Conservation (phyloP, 805 yeast genomes). For the Hanseniaspora vineae region DNA sequence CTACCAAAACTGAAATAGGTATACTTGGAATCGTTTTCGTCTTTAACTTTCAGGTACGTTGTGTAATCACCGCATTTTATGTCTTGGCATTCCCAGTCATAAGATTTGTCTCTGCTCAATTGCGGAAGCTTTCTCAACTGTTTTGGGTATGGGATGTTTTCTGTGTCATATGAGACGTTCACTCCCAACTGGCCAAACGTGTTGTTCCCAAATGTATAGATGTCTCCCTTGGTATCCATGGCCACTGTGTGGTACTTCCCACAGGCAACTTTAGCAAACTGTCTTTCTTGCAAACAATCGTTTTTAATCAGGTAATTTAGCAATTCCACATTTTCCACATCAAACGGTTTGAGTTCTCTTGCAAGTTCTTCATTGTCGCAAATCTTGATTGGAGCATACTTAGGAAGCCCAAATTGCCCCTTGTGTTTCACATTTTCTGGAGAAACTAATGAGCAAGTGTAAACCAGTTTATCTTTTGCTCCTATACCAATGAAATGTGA, state of each 20-base stretch:
- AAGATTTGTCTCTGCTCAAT: constrained; percentile 5
- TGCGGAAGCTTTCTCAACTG: constrained; percentile 30
- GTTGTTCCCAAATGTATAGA: constrained; percentile 85
- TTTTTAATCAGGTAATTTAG: constrained; percentile 33
- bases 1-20: constrained; percentile 59
- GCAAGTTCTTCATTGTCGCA: constrained; percentile 29
- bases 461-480: constrained; percentile 41
- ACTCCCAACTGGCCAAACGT: constrained; percentile 75
- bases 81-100: constrained; percentile 33
- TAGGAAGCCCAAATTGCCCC: constrained; percentile 83
- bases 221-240: constrained; percentile 47
- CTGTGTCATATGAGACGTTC: constrained; percentile 51
- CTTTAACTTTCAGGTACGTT: constrained; percentile 35
- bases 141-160: constrained; percentile 58
- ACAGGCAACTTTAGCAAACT: constrained; percentile 47
- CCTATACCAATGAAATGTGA: constrained; percentile 58
- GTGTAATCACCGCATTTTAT: constrained; percentile 66
- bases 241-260: constrained; percentile 68
- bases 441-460: constrained; percentile 46
- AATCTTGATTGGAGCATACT: constrained; percentile 32
- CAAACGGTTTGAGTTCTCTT: constrained; percentile 34
- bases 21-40: constrained; percentile 12
- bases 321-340: constrained; percentile 41
- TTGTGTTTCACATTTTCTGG: constrained; percentile 28
- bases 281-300: constrained; percentile 24